Evolutionary conservation across 345 rosid genomes (phyloP), one percentile per base, ranked within the genome.

Genomic region (Pistacia atlantica): DNA sequence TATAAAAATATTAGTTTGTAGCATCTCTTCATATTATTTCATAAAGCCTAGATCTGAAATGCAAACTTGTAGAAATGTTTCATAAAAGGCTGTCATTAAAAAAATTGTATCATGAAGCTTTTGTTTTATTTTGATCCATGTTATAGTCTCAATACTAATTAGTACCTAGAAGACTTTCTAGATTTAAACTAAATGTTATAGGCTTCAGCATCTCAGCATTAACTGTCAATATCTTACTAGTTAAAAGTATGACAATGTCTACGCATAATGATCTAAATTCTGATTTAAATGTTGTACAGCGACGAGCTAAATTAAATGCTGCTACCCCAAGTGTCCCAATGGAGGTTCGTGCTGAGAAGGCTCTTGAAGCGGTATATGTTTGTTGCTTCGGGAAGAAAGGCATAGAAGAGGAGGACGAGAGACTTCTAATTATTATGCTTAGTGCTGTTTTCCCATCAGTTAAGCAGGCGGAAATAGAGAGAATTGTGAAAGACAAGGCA

Each of bases 301-400:
- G 91, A 86, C 89, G 99, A 74, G 87, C 90, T 17, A 96, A 96
- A 81, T 48, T 86, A 63, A 93, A 89, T 4, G 83, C 77, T 0
- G 88, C 80, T 3, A 76, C 90, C 9, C 95, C 97, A 6, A 83
- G 20, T n/a, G 87, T 96, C 45, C 91, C 93, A 0, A 91, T 93
- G 98, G 97, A 86, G 80, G 2, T 83, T 68, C 85, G 97, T 51
- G 90, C 80, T 9, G 95, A 90, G 83, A 96, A 96, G 86, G 97
- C 99, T 33, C 84, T 96, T 37, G 99, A 96, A 75, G 98, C 97
- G 4, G 87, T 92, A 31, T 89, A 93, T 42, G 83, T 89, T 17
- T 92, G 99, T 75, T 92, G 97, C 84, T 96, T 93, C n/a, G 84
- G 89, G 25, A 88, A 58, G 76, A 93, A 93, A 62, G 83, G 72